Percentiles rank a stretch among this genome's conserved stretches.
Conservation (phyloP, 2,329 filamentous ascomycete species). For the Phyllosticta citriasiana region DNA sequence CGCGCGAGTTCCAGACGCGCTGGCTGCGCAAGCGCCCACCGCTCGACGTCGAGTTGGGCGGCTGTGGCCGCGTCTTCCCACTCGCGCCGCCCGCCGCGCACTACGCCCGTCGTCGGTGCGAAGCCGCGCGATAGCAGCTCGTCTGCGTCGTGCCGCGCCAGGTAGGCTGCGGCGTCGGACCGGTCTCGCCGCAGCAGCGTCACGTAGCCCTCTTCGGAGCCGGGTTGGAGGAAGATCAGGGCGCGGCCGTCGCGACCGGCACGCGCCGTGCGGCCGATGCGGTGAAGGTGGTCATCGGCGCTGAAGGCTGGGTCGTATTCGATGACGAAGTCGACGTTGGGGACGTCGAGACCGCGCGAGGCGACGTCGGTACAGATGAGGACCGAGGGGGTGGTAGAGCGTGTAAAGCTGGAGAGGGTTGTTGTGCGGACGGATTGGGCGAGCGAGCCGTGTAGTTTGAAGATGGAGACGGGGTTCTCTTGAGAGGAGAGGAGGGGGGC, state of each 20-base stretch:
- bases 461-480: constrained; percentile 67
- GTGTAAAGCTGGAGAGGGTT: constrained; percentile 71
- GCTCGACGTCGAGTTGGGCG: constrained; percentile 55
- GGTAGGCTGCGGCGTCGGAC: constrained; percentile 16
- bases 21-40: constrained; percentile 53
- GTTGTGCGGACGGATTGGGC: constrained; percentile 78
- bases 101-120: constrained; percentile 16
- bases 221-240: constrained; percentile 80
- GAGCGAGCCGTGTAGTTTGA: constrained; percentile 86
- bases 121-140: constrained; percentile 61
- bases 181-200: constrained; percentile 37
- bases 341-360: constrained; percentile 88
- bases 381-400: constrained; percentile 63
- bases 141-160: constrained; percentile 52
- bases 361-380: constrained; percentile 93
- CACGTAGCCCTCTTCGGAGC: constrained; percentile 86
- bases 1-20: constrained; percentile 71
- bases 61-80: constrained; percentile 60
- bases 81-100: constrained; percentile 25
- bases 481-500: constrained; percentile 52
- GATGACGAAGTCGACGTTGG: constrained; percentile 86
- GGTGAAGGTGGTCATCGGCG: constrained; percentile 85
- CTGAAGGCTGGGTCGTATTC: constrained; percentile 96
- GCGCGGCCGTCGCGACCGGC: constrained; percentile 82
- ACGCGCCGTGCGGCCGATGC: constrained; percentile 88